Evolutionary conservation across 371 early-diverging fungal species (phyloP).

Genomic region (Thermomucor indicae-seudaticae): DNA sequence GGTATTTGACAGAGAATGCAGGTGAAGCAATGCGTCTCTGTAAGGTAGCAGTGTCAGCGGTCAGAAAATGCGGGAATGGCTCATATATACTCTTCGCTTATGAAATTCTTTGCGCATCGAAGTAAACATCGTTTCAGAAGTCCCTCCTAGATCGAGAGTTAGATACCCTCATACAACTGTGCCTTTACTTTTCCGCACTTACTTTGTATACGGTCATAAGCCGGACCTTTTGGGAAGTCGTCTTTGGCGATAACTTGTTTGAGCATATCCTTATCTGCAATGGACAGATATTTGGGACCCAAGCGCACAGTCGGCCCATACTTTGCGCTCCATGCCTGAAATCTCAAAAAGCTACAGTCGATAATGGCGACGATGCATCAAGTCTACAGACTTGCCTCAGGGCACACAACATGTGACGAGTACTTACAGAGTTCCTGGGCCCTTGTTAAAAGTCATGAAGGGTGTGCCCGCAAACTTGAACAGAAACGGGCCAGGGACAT

Average conservation of each 20-base stretch:
- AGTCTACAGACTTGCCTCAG: background rate
- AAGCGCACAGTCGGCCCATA: constrained; percentile 16
- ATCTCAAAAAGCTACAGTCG: background rate
- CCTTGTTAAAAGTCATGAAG: background rate
- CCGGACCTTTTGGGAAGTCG: constrained; percentile 5
- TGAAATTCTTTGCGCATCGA: background rate
- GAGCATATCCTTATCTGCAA: constrained; percentile 20
- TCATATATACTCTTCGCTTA: background rate
- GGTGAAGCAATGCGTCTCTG: constrained; percentile 34
- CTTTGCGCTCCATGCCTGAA: constrained; percentile 4
- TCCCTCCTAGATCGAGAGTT: background rate
- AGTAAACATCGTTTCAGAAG: background rate
- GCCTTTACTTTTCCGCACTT: background rate
- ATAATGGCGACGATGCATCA: background rate
- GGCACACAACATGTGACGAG: background rate
- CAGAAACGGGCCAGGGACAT: background rate
- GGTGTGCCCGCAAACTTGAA: background rate
- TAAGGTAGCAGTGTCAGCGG: background rate
- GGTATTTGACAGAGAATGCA: constrained; percentile 36
- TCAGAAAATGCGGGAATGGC: background rate
- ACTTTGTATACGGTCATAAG: background rate
- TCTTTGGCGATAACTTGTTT: constrained; percentile 15
- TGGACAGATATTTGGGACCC: constrained; percentile 3
- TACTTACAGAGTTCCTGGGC: background rate
- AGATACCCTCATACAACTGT: too few relatives aligned